These are phyloP conservation scores for Nasturtium officinale DNA, from an alignment of 345 rosid genomes.

Conservation along the genomic window DNA sequence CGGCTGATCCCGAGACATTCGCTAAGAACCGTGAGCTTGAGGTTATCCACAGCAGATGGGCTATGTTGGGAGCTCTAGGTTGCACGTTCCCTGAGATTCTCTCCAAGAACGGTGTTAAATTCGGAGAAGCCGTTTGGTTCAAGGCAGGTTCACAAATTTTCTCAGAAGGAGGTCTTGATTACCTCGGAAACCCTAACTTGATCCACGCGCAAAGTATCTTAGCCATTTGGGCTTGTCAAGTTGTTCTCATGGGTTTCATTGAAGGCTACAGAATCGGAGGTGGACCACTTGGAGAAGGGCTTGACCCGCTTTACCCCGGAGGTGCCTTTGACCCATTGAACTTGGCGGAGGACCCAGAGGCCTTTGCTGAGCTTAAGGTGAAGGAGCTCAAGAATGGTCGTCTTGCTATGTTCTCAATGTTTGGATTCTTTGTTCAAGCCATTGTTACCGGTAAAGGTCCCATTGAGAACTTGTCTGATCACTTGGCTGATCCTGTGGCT, in stretches of 20 bases:
- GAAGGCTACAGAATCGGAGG: conserved; percentile 98
- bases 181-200: conserved; percentile 95
- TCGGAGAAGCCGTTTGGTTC: conserved; percentile 97
- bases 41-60: conserved; percentile 97
- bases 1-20: conserved; percentile 95
- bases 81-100: conserved; percentile 93
- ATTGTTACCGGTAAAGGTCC: conserved; percentile 98
- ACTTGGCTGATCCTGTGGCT: conserved; percentile 81
- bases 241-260: conserved; percentile 91
- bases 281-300: conserved; percentile 95
- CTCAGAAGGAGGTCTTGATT: conserved; percentile 94
- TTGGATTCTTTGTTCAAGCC: conserved; percentile 94
- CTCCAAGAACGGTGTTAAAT: conserved; percentile 77
- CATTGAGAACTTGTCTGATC: conserved; percentile 84
- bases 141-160: conserved; percentile 94
- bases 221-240: conserved; percentile 92
- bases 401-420: conserved; percentile 92
- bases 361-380: conserved; percentile 92
- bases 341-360: conserved; percentile 91
- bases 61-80: conserved; percentile 93
- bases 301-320: conserved; percentile 95
- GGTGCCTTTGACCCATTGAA: conserved; percentile 94
- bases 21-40: conserved; percentile 98
- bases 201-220: conserved; percentile 96
- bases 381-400: conserved; percentile 96